A percentile compares a stretch with the other conserved stretches of the same genome.
Evolutionary conservation across 805 yeast genomes (phyloP).

Genomic region (Teunomyces pallodes): DNA sequence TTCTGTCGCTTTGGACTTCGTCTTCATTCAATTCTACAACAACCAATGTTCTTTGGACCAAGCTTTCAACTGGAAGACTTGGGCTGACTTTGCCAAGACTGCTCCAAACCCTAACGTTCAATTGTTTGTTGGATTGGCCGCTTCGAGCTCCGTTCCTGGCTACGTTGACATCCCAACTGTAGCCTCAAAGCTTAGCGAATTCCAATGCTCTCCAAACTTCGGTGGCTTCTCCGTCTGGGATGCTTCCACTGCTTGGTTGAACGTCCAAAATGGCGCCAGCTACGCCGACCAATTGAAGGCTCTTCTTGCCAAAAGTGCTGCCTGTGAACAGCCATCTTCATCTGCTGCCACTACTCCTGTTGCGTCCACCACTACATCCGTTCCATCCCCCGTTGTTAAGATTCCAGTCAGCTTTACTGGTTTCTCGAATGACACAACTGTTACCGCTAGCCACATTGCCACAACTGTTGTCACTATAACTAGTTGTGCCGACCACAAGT

Average conservation of each 20-base stretch:
- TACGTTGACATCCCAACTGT: conserved; percentile 23
- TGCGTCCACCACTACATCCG: background rate
- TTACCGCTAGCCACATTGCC: conserved; percentile 11
- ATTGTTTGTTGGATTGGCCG: conserved; percentile 37
- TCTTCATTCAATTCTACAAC: conserved; percentile 40
- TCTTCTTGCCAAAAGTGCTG: conserved; percentile 9
- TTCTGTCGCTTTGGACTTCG: conserved; percentile 28
- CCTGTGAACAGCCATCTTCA: background rate
- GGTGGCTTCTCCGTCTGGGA: conserved; percentile 88
- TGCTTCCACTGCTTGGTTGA: conserved; percentile 56
- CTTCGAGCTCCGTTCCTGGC: conserved; percentile 28
- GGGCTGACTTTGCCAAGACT: conserved; percentile 30
- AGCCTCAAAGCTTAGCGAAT: conserved; percentile 12
- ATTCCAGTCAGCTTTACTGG: conserved; percentile 25
- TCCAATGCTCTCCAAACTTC: conserved; percentile 32
- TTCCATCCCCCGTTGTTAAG: conserved; percentile 13
- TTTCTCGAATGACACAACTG: conserved; percentile 24
- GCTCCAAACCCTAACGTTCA: conserved; percentile 32
- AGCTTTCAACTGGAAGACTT: conserved; percentile 34
- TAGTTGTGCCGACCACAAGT: conserved; percentile 30
- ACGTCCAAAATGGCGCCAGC: conserved; percentile 22
- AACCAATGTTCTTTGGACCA: conserved; percentile 29
- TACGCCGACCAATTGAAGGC: conserved; percentile 1
- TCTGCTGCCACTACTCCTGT: background rate
- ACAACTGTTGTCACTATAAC: conserved; percentile 33